A percentile compares a stretch with the other conserved stretches of the same genome.
phyloP scores from a whole-genome alignment of 306 rosid genomes.

The Glycine tomentella region DNA sequence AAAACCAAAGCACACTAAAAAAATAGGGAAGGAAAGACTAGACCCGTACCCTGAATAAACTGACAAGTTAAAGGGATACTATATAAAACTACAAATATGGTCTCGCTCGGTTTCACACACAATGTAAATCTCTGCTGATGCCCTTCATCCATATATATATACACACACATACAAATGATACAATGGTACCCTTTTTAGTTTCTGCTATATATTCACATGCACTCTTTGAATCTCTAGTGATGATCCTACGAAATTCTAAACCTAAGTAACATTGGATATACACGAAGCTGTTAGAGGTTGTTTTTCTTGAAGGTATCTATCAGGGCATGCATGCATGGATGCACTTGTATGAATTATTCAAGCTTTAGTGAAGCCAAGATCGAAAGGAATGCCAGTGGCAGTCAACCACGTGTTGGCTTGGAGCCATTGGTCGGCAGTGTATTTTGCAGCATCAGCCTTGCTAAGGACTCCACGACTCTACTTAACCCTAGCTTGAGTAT shows the following conservation, averaged over 20 bases:
- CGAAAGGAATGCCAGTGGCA: conserved; percentile 47
- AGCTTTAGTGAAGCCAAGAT: conserved; percentile 32
- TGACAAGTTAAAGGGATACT: no score
- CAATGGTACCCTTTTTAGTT: not conserved
- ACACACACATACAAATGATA: not conserved
- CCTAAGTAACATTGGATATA: no score
- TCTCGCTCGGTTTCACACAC: no score
- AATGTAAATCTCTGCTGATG: no score
- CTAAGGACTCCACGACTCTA: conserved; percentile 62
- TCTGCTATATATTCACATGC: not conserved
- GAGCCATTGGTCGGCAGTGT: conserved; percentile 54
- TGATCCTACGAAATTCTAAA: not conserved
- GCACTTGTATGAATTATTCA: not conserved
- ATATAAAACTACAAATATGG: no score
- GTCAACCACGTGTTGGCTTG: conserved; percentile 55
- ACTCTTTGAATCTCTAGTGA: not conserved
- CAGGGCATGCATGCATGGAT: no score
- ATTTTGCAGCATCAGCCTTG: conserved; percentile 53
- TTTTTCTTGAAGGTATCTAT: no score
- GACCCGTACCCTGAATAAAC: no score
- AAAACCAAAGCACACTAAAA: no score
- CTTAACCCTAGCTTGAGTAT: conserved; percentile 50
- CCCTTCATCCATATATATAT: not conserved
- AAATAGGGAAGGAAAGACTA: no score
- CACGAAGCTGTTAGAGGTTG: no score